Evolutionary conservation across 306 rosid genomes (phyloP), one percentile per base, ranked within the genome.

Genomic region (Rubus parviflorus): DNA sequence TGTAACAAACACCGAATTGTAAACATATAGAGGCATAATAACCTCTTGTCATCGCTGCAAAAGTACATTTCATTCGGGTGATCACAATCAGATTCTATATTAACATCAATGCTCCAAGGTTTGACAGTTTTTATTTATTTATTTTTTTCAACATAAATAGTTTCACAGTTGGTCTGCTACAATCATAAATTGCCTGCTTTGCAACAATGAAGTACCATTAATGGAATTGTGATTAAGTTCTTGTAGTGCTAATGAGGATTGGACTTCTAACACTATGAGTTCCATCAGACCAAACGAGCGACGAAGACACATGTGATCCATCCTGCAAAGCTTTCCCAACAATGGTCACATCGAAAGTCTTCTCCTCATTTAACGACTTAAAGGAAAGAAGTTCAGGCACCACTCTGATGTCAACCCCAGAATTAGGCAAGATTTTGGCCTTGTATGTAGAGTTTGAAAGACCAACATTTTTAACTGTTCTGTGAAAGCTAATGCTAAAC

Each of bases 391-490:
- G 30, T 16, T 30, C 25, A 49, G 61, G 75, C 54, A 7, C 61
- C 61, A 49, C 75, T 35, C 49, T 70, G 75, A 80, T 25, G 38
- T 77, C 46, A 45, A 83, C 38, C 4, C 42, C 3, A 30, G 79
- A 25, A 38, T 19, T 38, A 35, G 40, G 40, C 15, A 30, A 2
- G 45, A 80, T n/a, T 20, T 13, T 70, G 0, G 57, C 76, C 30
- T 69, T 23, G 64, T 82, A 82, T 7, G 60, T 63, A 1, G 82
- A 82, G 5, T 20, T 67, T 1, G 64, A 58, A 54, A 4, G 30
- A 56, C 81, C 77, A 41, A 84, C 85, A 47, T 84, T 84, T 66
- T 69, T 84, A 7, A 70, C 78, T 19, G 41, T 64, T 48, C 83
- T 78, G 0, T 9, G 42, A 68, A 80, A 72, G n/a, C 14, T 64